Evolutionary conservation across 148 eudicot genomes (phyloP), one percentile per base, ranked within the genome.

Genomic region (Rhododendron molle): DNA sequence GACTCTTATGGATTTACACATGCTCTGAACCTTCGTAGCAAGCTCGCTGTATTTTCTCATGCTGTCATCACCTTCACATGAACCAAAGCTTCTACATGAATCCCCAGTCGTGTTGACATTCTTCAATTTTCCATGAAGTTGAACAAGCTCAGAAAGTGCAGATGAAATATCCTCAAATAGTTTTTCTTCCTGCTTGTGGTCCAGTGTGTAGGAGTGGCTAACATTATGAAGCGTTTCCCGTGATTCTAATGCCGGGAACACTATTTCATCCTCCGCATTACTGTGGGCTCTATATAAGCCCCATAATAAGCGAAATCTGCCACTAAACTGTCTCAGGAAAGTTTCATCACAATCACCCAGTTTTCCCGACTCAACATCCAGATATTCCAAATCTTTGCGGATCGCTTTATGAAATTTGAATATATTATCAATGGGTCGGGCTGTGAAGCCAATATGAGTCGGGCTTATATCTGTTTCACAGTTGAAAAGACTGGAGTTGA

Each of bases 171-270:
- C 95, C 91, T 93, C 96, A 89, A 97, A 97, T 81, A 97, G 94
- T 85, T 89, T 87, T 87, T 97, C 98, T 88, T 97, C 99, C 89
- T 97, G 99, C 89, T 92, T 97, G 90, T 97, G 99, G 88, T 97
- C 99, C 83, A 97, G 85, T 23, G 99, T 97, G 89, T 97, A 97
- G n/a, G 99, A 97, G 88, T 97, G 99, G 87, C 99, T 97, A 65
- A 97, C 99, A 90, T 97, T 97, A 78, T 94, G 98, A 83, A 97
- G 95, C 21, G 98, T 93, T 90, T 96, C 99, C 89, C 88, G 95
- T 65, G 99, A 92, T 90, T 96, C 99, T 84, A 96, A 86, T 26
- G 97, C 99, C 80, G 99, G 99, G 86, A 96, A 96, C 30, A 96
- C 99, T 73, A 96, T 95, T 71, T 95, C 99, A 89, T 96, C 99